A percentile compares a stretch with the other conserved stretches of the same genome.
These are phyloP conservation scores for Geranium rotundifolium DNA, from an alignment of 345 rosid genomes.

Conservation along the genomic window DNA sequence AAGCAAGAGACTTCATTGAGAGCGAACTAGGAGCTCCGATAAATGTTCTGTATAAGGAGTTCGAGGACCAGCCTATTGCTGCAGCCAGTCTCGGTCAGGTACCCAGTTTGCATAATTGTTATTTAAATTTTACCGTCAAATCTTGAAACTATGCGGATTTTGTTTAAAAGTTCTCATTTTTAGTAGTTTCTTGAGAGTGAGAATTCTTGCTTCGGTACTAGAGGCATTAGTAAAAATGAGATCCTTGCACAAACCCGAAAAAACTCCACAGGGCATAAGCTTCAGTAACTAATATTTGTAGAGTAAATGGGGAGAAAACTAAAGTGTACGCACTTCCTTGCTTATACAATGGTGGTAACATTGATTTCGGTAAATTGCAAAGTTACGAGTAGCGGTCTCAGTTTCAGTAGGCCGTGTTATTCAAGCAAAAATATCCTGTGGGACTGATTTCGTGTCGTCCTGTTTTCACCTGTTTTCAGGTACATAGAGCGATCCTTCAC, in stretches of 20 bases:
- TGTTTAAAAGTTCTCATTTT: background rate
- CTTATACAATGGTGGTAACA: background rate
- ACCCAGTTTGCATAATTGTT: conserved; percentile 23
- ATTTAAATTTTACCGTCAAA: conserved; percentile 2
- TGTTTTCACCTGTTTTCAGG: conserved; percentile 27
- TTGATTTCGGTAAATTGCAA: background rate
- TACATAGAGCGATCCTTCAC: conserved; percentile 81
- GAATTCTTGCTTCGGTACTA: too few relatives aligned
- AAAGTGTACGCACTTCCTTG: background rate
- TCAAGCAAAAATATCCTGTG: background rate
- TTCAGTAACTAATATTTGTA: background rate
- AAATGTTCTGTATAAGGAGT: conserved; percentile 48
- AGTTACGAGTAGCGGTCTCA: background rate
- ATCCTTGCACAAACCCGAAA: too few relatives aligned
- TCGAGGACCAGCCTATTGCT: conserved; percentile 88
- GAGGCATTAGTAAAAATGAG: too few relatives aligned
- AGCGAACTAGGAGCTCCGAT: conserved; percentile 74
- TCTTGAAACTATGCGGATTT: background rate
- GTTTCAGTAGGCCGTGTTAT: background rate
- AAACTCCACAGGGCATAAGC: background rate
- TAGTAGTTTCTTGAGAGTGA: background rate
- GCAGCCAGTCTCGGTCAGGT: conserved; percentile 99
- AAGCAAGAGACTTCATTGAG: conserved; percentile 62
- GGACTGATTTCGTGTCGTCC: conserved; percentile 18
- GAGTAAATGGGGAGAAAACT: background rate